These are phyloP conservation scores for Entomophthora muscae DNA, from an alignment of 371 early-diverging fungal species.

Conservation along the genomic window DNA sequence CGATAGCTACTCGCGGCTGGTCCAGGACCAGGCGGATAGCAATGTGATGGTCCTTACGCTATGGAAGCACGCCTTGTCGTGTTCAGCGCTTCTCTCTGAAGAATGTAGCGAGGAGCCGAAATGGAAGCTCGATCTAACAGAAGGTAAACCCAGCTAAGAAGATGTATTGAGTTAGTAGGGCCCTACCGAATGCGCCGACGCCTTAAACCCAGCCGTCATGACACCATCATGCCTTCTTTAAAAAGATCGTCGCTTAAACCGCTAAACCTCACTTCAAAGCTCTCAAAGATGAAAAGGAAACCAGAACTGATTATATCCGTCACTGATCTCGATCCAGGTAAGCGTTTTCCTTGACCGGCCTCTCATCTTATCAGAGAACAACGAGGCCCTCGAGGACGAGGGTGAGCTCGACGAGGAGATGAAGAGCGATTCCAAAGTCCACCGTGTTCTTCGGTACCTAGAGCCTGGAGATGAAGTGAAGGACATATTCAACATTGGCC, in stretches of 20 bases:
- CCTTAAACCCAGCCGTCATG: background rate
- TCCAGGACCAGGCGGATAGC: constrained; percentile 3
- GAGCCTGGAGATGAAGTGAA: constrained; percentile 51
- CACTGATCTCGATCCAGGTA: background rate
- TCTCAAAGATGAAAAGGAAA: too few species aligned
- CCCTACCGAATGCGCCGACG: background rate
- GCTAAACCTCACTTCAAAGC: too few species aligned
- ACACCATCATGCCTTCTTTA: background rate
- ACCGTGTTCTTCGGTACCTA: constrained; percentile 45
- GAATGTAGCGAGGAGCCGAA: constrained; percentile 27
- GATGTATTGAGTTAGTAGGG: background rate
- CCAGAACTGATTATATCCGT: background rate
- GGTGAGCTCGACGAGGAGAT: constrained; percentile 29
- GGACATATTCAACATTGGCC: constrained; percentile 53
- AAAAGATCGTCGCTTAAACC: background rate
- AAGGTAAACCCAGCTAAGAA: constrained; percentile 18
- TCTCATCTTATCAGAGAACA: too few species aligned
- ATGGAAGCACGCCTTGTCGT: background rate
- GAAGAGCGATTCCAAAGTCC: constrained; percentile 51
- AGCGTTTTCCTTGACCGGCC: too few species aligned
- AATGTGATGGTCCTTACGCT: constrained; percentile 4
- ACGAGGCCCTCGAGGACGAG: too few species aligned
- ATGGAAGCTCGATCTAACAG: constrained; percentile 60
- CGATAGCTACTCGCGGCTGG: background rate
- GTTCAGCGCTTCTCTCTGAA: constrained; percentile 11